Conservation (phyloP, 345 rosid species). For the Fremontodendron californicum region DNA sequence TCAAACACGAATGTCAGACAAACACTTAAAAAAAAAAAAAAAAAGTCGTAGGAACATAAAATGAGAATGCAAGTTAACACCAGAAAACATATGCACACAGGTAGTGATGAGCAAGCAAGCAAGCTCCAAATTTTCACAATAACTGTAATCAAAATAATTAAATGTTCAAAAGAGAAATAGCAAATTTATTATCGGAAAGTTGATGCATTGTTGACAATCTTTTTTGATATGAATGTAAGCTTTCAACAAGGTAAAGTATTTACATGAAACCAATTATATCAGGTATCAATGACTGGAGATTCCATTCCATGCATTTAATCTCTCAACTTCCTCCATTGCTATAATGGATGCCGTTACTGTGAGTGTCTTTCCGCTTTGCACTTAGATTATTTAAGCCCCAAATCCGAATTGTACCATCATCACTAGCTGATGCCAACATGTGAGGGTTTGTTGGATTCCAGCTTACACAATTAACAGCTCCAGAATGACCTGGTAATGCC, state of each 20-base stretch:
- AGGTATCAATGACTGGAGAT: slow-evolving; percentile 14
- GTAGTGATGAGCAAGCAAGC: background rate
- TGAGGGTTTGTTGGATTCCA: slow-evolving; percentile 68
- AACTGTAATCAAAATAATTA: background rate
- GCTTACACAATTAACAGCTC: slow-evolving; percentile 69
- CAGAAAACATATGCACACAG: background rate
- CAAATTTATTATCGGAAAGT: slow-evolving; percentile 42
- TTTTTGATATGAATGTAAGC: slow-evolving; percentile 38
- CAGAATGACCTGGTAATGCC: slow-evolving; percentile 62
- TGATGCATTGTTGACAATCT: slow-evolving; percentile 28
- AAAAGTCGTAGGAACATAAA: no score
- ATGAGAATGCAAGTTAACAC: background rate
- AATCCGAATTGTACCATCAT: slow-evolving; percentile 59
- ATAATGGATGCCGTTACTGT: slow-evolving; percentile 39
- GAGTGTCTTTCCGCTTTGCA: slow-evolving; percentile 24
- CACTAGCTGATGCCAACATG: slow-evolving; percentile 75
- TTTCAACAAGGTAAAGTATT: slow-evolving; percentile 28
- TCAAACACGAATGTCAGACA: no score
- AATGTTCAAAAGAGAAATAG: slow-evolving; percentile 12
- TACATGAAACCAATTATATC: slow-evolving; percentile 43
- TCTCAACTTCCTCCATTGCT: slow-evolving; percentile 41
- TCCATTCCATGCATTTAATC: slow-evolving; percentile 4
- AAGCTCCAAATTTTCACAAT: background rate
- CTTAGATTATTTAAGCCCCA: slow-evolving; percentile 48
- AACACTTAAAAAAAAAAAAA: no score